Conservation (phyloP, 108 stramenopile species). For the Hondaea fermentalgiana region DNA sequence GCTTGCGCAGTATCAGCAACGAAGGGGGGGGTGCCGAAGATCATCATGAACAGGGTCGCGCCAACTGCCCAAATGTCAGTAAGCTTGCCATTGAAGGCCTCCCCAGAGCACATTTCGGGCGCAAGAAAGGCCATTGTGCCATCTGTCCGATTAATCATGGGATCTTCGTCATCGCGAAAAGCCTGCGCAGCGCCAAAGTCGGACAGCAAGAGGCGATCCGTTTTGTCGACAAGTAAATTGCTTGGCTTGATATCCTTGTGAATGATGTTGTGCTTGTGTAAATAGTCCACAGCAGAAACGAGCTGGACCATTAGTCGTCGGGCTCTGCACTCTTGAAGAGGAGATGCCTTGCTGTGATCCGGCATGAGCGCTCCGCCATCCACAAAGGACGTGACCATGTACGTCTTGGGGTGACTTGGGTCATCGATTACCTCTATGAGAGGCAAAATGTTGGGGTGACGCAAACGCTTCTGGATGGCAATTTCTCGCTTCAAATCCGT, state of each 20-base stretch:
- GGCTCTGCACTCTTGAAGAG: background rate
- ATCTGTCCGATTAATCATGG: background rate
- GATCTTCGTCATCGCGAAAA: background rate
- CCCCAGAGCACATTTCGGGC: conserved; percentile 24
- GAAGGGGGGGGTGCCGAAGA: conserved; percentile 29
- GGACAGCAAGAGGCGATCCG: conserved; percentile 12
- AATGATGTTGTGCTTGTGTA: conserved; percentile 24
- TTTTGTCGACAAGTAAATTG: conserved; percentile 17
- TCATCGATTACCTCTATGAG: conserved; percentile 35
- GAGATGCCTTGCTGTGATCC: background rate
- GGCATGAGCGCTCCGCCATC: conserved; percentile 26
- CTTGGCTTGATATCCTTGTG: conserved; percentile 36
- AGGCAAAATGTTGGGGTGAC: conserved; percentile 26
- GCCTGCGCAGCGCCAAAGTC: conserved; percentile 36
- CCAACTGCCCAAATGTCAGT: conserved; percentile 33
- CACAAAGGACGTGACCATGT: conserved; percentile 22
- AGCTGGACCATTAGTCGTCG: conserved; percentile 20
- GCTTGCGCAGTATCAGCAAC: background rate
- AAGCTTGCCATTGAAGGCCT: conserved; percentile 1
- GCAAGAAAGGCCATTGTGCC: conserved; percentile 36
- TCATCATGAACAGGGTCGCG: conserved; percentile 30
- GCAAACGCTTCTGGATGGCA: conserved; percentile 24
- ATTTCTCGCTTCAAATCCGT: background rate
- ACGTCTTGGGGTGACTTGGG: conserved; percentile 16
- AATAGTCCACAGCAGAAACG: conserved; percentile 21